Percentiles rank a stretch among this genome's conserved stretches.
Evolutionary conservation across 805 yeast species (phyloP).

Genomic region (Kurtzmaniella fragi): DNA sequence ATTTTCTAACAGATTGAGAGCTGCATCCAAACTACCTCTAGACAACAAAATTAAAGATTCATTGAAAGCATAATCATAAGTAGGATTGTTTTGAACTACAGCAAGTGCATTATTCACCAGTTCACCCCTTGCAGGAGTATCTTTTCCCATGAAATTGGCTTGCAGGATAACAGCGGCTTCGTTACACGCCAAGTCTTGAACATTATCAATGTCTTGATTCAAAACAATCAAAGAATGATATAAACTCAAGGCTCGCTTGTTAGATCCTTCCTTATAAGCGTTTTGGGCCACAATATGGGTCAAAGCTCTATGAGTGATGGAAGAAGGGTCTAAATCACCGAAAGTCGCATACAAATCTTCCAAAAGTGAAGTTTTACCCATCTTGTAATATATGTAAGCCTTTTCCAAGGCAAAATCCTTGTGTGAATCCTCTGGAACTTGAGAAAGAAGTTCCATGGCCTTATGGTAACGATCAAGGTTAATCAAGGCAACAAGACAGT

Average conservation of each 20-base stretch:
- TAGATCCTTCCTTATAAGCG: conserved; percentile 44
- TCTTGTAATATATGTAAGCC: conserved; percentile 57
- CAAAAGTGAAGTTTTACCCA: conserved; percentile 37
- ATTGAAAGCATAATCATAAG: conserved; percentile 61
- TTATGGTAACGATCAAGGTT: conserved; percentile 51
- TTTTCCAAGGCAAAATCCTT: conserved; percentile 41
- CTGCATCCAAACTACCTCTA: conserved; percentile 30
- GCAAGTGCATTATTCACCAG: conserved; percentile 2
- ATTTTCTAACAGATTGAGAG: conserved; percentile 39
- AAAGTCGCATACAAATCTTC: conserved; percentile 13
- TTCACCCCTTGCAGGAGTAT: conserved; percentile 2
- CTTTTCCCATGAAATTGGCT: conserved; percentile 17
- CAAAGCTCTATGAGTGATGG: conserved; percentile 28
- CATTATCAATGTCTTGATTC: conserved; percentile 37
- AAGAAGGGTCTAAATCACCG: conserved; percentile 10
- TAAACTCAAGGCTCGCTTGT: conserved; percentile 36
- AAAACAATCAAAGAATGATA: conserved; percentile 38
- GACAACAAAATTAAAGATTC: conserved; percentile 47
- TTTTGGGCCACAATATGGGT: conserved; percentile 52
- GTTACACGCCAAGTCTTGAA: conserved; percentile 53
- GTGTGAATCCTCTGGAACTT: conserved; percentile 33
- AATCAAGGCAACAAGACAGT: conserved; percentile 54
- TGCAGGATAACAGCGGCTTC: conserved; percentile 67
- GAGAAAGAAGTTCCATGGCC: conserved; percentile 41
- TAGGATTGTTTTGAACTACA: conserved; percentile 9